phyloP scores from a whole-genome alignment of 495 filamentous ascomycete genomes.

The Penicillium bovifimosum region DNA sequence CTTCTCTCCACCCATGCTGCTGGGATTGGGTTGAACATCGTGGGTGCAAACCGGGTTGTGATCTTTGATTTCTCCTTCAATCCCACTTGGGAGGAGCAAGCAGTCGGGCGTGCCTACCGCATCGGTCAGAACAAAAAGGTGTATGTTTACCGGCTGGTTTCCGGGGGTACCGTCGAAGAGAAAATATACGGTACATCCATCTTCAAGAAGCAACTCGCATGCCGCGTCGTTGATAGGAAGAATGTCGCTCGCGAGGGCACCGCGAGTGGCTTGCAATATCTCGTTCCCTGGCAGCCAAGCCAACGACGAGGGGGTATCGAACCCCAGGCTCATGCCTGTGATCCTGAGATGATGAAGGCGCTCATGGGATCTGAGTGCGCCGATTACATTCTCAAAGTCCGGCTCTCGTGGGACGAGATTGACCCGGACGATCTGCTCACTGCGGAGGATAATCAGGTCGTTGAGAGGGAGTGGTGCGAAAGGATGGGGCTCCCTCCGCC shows the following conservation, averaged over 20 bases:
- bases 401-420: neutral
- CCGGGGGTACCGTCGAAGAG: conserved; percentile 76
- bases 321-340: neutral
- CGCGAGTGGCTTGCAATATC: conserved; percentile 39
- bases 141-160: conserved; percentile 79
- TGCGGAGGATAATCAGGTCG: too few relatives aligned
- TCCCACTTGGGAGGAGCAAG: conserved; percentile 79
- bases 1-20: conserved; percentile 81
- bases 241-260: conserved; percentile 55
- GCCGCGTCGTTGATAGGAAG: conserved; percentile 78
- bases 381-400: neutral
- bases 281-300: conserved; percentile 39
- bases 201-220: conserved; percentile 76
- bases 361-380: neutral
- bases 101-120: conserved; percentile 81
- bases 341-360: neutral
- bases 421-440: neutral
- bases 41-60: conserved; percentile 79
- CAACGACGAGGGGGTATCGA: neutral
- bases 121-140: conserved; percentile 80
- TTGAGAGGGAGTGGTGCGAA: too few relatives aligned
- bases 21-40: conserved; percentile 77
- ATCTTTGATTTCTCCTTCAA: conserved; percentile 83
- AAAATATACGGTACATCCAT: conserved; percentile 62
- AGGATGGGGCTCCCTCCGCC: too few relatives aligned